Conservation (phyloP, 495 filamentous ascomycete species). For the Aspergillus haitiensis region DNA sequence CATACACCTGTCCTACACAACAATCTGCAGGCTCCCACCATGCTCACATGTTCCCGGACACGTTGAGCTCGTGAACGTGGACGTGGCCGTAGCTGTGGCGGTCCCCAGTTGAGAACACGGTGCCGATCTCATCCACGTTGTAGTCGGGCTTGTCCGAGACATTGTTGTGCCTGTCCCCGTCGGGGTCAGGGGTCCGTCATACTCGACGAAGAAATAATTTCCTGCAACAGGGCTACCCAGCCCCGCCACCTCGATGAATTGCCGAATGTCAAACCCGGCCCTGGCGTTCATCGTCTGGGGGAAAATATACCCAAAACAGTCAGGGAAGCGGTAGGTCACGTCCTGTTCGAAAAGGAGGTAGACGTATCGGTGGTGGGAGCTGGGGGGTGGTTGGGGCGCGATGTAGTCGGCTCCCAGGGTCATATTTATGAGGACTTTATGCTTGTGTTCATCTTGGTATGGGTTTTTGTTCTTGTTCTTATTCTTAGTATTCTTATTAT, state of each 20-base stretch:
- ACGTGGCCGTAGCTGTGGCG: slow-evolving; percentile 8
- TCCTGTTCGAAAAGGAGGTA: slow-evolving; percentile 40
- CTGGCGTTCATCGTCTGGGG: slow-evolving; percentile 27
- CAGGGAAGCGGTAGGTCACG: slow-evolving; percentile 29
- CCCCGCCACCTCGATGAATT: slow-evolving; percentile 33
- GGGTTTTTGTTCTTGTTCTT: background rate
- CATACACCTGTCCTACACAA: slow-evolving; percentile 15
- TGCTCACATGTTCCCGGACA: slow-evolving; percentile 21
- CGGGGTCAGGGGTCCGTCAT: slow-evolving; percentile 11
- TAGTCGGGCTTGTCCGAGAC: slow-evolving; percentile 21
- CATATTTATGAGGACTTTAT: background rate
- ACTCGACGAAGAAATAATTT: slow-evolving; percentile 40
- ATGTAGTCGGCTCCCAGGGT: slow-evolving; percentile 31
- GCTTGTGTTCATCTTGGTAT: background rate
- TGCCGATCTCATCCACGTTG: slow-evolving; percentile 11
- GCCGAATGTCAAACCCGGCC: slow-evolving; percentile 33
- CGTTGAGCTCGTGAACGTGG: slow-evolving; percentile 4
- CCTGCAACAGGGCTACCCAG: slow-evolving; percentile 33
- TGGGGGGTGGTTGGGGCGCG: slow-evolving; percentile 36
- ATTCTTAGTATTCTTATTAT: too few species aligned
- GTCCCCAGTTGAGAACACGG: slow-evolving; percentile 14
- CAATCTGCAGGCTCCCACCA: slow-evolving; percentile 7
- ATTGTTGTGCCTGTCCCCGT: slow-evolving; percentile 1
- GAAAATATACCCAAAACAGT: slow-evolving; percentile 33
- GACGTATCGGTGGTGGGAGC: slow-evolving; percentile 39